Evolutionary conservation across 441 rosid species (phyloP), one percentile per base, ranked within the genome.

Genomic region (Gossypium laxum): DNA sequence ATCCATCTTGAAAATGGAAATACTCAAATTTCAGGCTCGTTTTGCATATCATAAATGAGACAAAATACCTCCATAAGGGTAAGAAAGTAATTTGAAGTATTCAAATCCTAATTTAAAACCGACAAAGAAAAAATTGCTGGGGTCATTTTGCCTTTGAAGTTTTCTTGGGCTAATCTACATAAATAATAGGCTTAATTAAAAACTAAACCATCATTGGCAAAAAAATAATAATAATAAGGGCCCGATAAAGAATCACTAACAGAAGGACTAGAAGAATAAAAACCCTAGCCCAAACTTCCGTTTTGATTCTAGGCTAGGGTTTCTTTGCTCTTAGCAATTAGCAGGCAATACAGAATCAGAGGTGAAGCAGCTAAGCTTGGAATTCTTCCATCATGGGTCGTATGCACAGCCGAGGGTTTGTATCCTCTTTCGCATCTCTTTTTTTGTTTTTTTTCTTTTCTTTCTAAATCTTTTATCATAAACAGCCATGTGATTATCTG

Each of bases 381-480:
- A 0, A 43, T 41, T 2, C 17, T 26, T 81, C 78, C 76, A 72
- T 75, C 85, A 90, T 88, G 91, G 92, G 93, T 70, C 90, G 96
- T 69, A 90, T 90, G 96, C 96, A 90, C 79, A 83, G 89, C 62
- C 73, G 88, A 72, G 96, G 96, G 96, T 89, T 32, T 43, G 82
- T 55, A 5, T 59, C 17, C 32, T 5, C 70, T 7, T 22, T 65
- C 3, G 1, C 10, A 7, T 14, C 45, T 12, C 0, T 52, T 38
- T 38, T 38, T 38, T 38, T 7, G 8, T 38, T 6, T 7, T 32
- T 32, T 30, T 34, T 18, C 41, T 34, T 38, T 38, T 3, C n/a
- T 12, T 11, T 57, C 5, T 19, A 2, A 21, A 57, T 5, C 50
- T 18, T 38, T 52, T 17, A 51, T 51, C 57, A 11, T 2, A 26